phyloP scores from a whole-genome alignment of 2,329 filamentous ascomycete genomes.

The Paecilomyces sp. region DNA sequence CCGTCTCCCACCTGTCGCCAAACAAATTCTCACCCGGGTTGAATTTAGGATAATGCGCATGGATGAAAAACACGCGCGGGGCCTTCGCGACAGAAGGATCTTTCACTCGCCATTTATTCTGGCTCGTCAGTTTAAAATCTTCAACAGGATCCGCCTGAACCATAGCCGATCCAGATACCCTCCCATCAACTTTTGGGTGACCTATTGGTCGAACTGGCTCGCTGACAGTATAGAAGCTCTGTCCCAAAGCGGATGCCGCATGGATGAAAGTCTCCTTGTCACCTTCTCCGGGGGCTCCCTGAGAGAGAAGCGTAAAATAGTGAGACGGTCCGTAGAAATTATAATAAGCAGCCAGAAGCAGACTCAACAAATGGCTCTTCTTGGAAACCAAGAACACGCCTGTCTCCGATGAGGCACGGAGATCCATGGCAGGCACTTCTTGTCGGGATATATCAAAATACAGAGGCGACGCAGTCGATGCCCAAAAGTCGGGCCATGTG shows the following conservation, averaged over 20 bases:
- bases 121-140: conserved; percentile 26
- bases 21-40: conserved; percentile 33
- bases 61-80: conserved; percentile 31
- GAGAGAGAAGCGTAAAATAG: conserved; percentile 31
- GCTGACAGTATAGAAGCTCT: conserved; percentile 29
- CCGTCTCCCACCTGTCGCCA: conserved; percentile 29
- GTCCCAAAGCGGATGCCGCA: conserved; percentile 24
- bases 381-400: conserved; percentile 31
- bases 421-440: conserved; percentile 23
- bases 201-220: conserved; percentile 29
- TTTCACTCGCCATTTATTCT: conserved; percentile 25
- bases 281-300: conserved; percentile 31
- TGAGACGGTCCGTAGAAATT: conserved; percentile 25
- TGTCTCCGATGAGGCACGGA: conserved; percentile 29
- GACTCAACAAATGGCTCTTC: conserved; percentile 24
- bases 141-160: conserved; percentile 31
- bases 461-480: conserved; percentile 35
- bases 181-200: conserved; percentile 18
- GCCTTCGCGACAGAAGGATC: conserved; percentile 22
- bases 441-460: conserved; percentile 36
- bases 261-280: conserved; percentile 34
- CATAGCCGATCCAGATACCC: conserved; percentile 28
- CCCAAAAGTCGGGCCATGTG: conserved; percentile 52
- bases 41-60: conserved; percentile 37
- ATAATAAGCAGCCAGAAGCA: conserved; percentile 30